A percentile compares a stretch with the other conserved stretches of the same genome.
Conservation (phyloP, 2,329 filamentous ascomycete species). For the Neofusicoccum kwambonambiense region DNA sequence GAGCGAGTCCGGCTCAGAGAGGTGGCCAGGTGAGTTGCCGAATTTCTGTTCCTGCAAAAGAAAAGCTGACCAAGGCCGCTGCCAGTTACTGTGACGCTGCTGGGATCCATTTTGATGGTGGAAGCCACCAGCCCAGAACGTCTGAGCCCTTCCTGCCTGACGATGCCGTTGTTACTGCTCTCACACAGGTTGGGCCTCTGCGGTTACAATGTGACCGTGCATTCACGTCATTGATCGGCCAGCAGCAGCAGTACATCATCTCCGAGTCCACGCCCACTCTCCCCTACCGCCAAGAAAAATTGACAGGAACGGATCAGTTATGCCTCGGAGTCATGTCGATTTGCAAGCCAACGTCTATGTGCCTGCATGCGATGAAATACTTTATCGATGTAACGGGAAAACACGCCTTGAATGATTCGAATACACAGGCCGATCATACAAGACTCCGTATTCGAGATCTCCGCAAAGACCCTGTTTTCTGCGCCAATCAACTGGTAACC, state of each 20-base stretch:
- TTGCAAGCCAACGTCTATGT: neutral
- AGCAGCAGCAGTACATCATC: constrained; percentile 49
- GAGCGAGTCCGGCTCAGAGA: neutral
- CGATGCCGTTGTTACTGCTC: constrained; percentile 27
- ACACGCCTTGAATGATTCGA: constrained; percentile 20
- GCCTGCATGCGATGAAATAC: neutral
- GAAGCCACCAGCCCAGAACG: neutral
- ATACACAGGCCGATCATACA: constrained; percentile 22
- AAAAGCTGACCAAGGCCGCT: neutral
- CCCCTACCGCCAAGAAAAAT: constrained; percentile 34
- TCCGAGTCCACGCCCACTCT: constrained; percentile 50
- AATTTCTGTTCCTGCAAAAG: neutral
- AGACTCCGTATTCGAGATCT: constrained; percentile 34
- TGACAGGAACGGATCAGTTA: neutral
- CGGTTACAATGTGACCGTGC: constrained; percentile 36
- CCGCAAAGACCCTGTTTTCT: constrained; percentile 32
- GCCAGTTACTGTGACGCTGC: neutral
- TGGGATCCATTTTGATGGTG: neutral
- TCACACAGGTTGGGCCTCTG: constrained; percentile 37
- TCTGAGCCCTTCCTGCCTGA: too few species aligned
- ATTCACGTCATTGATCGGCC: constrained; percentile 48
- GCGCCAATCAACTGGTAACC: constrained; percentile 28
- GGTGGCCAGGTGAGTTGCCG: neutral
- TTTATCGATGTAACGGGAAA: neutral
- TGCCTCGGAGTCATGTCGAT: neutral